Base-by-base conservation (phyloP, 1,284 basidiomycete species). In the Melanopsichium pennsylvanicum region DNA sequence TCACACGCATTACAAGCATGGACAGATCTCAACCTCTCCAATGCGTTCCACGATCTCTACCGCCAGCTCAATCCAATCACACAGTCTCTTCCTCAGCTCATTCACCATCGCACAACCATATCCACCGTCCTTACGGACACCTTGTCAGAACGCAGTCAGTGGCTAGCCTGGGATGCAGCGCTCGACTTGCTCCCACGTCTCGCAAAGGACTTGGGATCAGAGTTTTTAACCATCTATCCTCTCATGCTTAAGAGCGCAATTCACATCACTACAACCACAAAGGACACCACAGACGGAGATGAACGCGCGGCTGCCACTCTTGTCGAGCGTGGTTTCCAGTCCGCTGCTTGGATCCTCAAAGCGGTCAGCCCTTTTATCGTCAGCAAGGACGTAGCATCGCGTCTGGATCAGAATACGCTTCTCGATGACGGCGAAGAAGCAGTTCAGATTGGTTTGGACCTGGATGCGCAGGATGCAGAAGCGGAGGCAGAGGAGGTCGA, bases 131-230 rank as follows among this genome's bases (percentile, higher is more conserved):
- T 81, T 4, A 55, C 69, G 18, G 19, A 32, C 0, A 44, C 46
- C 1, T 59, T 78, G 2, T 52, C 59, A 0, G 39, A 44, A 8
- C 51, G 37, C 0, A 47, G 56, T 26, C 56, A 59, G 5, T 75
- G 74, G 60, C 71, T 78, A 4, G 76, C 76, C 0, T 79, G 71
- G 66, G 78, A 80, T 44, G 75, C 77, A 10, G 62, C 71, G 1
- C 62, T 81, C 23, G 79, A 81, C 37, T 69, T 81, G 10, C 51
- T 80, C n/a, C 78, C 78, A 1, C 70, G 78, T n/a, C 68, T 81
- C 12, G 76, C 78, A 4, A 69, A 68, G 22, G 79, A 81, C 23
- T 58, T 80, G 13, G 68, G 70, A 8, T 62, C 72, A 13, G 78
- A 80, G 57, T 80, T 80, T 43, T 31, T 78, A 13, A 78, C 76